Base-by-base conservation (phyloP, 169 alveolate genomes). In the Perkinsus marinus region DNA sequence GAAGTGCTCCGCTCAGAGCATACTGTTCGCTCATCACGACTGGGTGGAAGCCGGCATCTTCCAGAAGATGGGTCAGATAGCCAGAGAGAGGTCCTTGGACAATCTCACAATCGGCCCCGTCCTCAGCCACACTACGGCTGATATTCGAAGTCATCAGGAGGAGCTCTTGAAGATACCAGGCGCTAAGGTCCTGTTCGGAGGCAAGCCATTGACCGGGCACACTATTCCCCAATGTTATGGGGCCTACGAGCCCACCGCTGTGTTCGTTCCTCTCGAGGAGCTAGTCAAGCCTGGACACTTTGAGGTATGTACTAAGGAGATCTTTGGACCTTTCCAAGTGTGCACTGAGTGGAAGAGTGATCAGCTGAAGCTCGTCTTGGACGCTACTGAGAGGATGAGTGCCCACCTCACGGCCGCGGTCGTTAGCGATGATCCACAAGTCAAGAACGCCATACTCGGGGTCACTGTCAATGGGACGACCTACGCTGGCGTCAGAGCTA, bases 401-500 rank as follows among this genome's bases (percentile, higher is more conserved):
- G 93, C 95, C 90, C 97, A 96, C 92, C 92, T 97, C 68, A 97
- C 98, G 39, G 98, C 98, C 5, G 98, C 97, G 39, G 95, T 96
- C 39, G 97, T 96, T 26, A 93, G 97, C 34, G 95, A 95, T 41
- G 98, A 97, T 94, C 92, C 93, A 0, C 68, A 90, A 30, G 95
- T 95, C 91, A 79, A 46, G 43, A 34, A 36, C 89, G 39, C 89
- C 39, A 47, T 96, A 38, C 93, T 94, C 38, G 95, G 95, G 17
- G 91, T 90, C 43, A 95, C 97, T 30, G 94, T 95, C 34, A 96
- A 97, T 93, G 98, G 98, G 39, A 95, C 97, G 13, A 95, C 97
- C 43, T 97, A 97, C 92, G 95, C 94, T 26, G 98, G 98, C 68
- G 91, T 95, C n/a, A 94, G 98, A 93, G 98, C 98, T n/a, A 95